A percentile compares a stretch with the other conserved stretches of the same genome.
phyloP scores from a whole-genome alignment of 768 basidiomycete species.

The Termitomyces sp. region DNA sequence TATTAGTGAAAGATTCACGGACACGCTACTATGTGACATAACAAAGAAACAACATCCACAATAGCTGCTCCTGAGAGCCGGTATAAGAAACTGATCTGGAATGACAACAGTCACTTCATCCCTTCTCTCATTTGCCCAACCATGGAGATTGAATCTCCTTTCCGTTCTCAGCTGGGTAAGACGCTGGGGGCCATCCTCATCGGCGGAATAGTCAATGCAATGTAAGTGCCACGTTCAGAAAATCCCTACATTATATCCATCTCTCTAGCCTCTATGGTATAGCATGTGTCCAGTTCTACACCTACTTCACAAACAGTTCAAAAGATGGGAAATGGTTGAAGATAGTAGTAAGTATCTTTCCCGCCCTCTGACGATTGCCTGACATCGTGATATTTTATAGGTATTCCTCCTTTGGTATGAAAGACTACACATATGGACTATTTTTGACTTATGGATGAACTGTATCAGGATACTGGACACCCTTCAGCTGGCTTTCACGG shows the following conservation, averaged over 20 bases:
- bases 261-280: slow-evolving; percentile 3
- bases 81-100: background rate
- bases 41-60: background rate
- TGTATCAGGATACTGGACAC: slow-evolving; percentile 2
- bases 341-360: background rate
- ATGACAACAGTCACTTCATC: background rate
- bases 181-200: background rate
- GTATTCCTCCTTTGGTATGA: slow-evolving; percentile 4
- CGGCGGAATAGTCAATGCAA: background rate
- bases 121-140: background rate
- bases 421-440: too few relatives aligned
- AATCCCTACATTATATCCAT: background rate
- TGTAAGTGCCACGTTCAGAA: background rate
- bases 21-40: too few relatives aligned
- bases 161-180: background rate
- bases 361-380: background rate
- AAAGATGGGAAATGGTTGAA: slow-evolving; percentile 1
- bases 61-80: background rate
- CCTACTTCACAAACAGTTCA: background rate
- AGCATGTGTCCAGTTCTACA: slow-evolving; percentile 1
- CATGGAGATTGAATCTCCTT: background rate
- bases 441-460: background rate
- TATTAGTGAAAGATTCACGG: too few relatives aligned
- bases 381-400: background rate
- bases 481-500: background rate